Evolutionary conservation across 495 filamentous ascomycete genomes (phyloP).

Genomic region (Hyaloscypha finlandica): DNA sequence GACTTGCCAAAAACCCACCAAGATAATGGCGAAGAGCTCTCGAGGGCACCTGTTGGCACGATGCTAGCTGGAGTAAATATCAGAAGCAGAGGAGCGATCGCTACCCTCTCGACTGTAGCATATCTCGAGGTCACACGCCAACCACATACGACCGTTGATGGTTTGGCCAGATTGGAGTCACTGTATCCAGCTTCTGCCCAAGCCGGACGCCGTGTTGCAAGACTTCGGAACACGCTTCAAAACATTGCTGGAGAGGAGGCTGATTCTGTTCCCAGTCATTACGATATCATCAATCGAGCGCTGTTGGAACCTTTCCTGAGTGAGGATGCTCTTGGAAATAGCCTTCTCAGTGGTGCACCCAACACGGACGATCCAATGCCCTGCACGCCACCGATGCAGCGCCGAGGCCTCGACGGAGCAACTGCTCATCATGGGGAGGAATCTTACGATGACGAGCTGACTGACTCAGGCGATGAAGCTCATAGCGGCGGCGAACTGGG

Average conservation of each 20-base stretch:
- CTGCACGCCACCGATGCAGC: no score
- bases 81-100: not conserved
- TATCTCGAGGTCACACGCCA: not conserved
- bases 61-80: not conserved
- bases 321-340: not conserved
- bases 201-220: not conserved
- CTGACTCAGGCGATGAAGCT: not conserved
- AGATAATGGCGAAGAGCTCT: not conserved
- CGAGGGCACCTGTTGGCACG: not conserved
- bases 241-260: not conserved
- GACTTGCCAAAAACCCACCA: not conserved
- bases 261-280: not conserved
- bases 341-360: not conserved
- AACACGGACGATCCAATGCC: not conserved
- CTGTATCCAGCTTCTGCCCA: not conserved
- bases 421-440: no score
- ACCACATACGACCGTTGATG: not conserved
- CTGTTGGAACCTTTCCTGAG: not conserved
- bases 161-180: not conserved
- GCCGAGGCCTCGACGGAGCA: no score
- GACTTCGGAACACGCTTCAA: not conserved
- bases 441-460: no score
- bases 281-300: not conserved
- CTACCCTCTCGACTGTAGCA: not conserved
- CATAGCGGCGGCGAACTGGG: no score